Base-by-base conservation (phyloP, 2,329 filamentous ascomycete genomes). In the Xylaria hypoxylon region DNA sequence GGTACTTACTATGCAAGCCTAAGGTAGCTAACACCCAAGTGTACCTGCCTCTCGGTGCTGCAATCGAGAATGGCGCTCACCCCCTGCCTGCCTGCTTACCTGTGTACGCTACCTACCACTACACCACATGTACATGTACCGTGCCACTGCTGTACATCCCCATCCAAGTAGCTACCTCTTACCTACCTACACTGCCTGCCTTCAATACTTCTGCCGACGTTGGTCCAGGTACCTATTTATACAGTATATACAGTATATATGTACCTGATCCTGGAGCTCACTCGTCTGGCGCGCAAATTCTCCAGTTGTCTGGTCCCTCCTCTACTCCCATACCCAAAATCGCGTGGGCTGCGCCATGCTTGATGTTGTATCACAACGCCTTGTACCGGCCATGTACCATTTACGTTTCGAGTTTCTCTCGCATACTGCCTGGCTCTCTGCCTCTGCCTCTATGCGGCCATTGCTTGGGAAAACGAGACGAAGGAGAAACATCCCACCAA, bases 311-410 rank as follows among this genome's bases (percentile, higher is more conserved):
- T 56, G 40, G 58, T 47, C 64, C 64, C 62, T 47, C 64, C 64
- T 64, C 64, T 57, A 64, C 59, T 58, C 63, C 45, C 63, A 58
- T 51, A 42, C 62, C 63, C 66, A 65, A 62, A 60, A 64, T 58
- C 67, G 66, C 67, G 63, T 68, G 67, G 59, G 59, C 67, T 68
- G 67, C 59, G 67, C 67, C 67, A 67, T 68, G 67, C 59, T 64
- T 40, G 55, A 68, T 53, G 53, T 44, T 51, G 72, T 73, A 71
- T 63, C 70, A 73, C 72, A 73, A 71, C 63, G 63, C 45, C 67
- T 67, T 74, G 73, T 73, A 71, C 70, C 67, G 67, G 67, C 68
- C 69, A 72, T 69, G 72, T 74, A 74, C 68, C 58, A 60, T 48
- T 62, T 59, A 68, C 58, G 28, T 47, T 31, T 38, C 35, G 47